Base-by-base conservation (phyloP, 768 basidiomycete genomes). In the Lepiota brunneoincarnata region DNA sequence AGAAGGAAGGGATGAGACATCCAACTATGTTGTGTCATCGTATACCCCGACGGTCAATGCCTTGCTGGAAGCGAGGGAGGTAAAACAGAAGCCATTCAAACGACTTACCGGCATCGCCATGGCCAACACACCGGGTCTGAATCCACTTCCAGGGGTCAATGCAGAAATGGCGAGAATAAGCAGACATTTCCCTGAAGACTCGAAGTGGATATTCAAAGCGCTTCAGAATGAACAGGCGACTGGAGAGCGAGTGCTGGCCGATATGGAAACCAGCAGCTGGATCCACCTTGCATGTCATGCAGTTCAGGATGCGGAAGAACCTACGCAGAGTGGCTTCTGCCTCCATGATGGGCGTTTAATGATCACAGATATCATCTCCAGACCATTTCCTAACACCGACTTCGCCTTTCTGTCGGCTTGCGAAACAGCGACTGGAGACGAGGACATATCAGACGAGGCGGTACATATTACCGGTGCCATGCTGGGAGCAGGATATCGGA, bases 331-430 rank as follows among this genome's bases (percentile, higher is more conserved):
- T 39, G 61, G 48, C 0, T 64, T 64, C 15, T 45, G 56, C 21
- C 49, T 68, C 14, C 51, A 62, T 34, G 59, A 61, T 28, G 58
- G 61, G 2, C 35, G 37, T 23, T 56, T 65, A 4, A 54, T 56
- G 55, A 21, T 63, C 7, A 43, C 44, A 2, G 51, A 55, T 12
- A 50, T 50, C 18, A 24, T 39, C 49, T 3, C 37, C 10, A 50
- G 23, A 26, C 21, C 37, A 45, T 45, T 71, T 54, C 58, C 61
- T 10, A 17, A 50, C 55, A 51, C 61, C 40, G 58, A 61, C 31
- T 58, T 76, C 24, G 75, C 72, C 1, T 70, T 74, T 58, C 64
- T 76, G 7, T 75, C 75, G 1, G 74, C 75, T 0, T 76, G 75
- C 52, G 64, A 75, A 49, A 76, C 70, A 12, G 70, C 70, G 2